A percentile compares a stretch with the other conserved stretches of the same genome.
Evolutionary conservation across 768 basidiomycete genomes (phyloP).

Genomic region (Naganishia kalamii): DNA sequence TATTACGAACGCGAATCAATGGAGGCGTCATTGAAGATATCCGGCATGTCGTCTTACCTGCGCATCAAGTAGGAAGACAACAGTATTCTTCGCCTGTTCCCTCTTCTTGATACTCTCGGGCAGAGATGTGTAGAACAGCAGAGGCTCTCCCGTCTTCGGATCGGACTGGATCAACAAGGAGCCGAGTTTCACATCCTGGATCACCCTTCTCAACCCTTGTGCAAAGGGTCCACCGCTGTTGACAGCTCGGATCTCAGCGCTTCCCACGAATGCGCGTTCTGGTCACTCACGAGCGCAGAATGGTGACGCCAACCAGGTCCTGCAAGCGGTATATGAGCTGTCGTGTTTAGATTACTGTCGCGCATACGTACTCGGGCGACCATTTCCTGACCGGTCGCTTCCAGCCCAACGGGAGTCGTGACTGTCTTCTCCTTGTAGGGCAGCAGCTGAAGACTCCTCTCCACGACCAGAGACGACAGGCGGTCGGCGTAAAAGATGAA

Average conservation of each 20-base stretch:
- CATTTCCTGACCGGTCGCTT: conserved; percentile 10
- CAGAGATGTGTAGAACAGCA: conserved; percentile 73
- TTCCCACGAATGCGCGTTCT: neutral
- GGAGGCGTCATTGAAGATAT: neutral
- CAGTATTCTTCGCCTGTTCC: conserved; percentile 60
- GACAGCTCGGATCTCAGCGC: conserved; percentile 17
- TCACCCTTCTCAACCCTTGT: conserved; percentile 78
- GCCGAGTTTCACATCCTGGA: conserved; percentile 78
- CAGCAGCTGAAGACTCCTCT: conserved; percentile 74
- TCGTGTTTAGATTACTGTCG: neutral
- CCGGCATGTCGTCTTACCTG: conserved; percentile 54
- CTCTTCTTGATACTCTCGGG: conserved; percentile 66
- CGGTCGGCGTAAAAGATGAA: conserved; percentile 91
- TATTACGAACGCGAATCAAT: conserved; percentile 38
- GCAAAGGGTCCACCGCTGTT: conserved; percentile 72
- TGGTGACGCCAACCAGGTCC: conserved; percentile 79
- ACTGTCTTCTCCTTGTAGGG: conserved; percentile 60
- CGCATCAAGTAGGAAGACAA: conserved; percentile 83
- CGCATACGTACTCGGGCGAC: neutral
- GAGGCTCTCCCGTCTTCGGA: conserved; percentile 72
- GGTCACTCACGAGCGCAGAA: conserved; percentile 69
- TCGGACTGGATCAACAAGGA: conserved; percentile 88
- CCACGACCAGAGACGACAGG: conserved; percentile 73
- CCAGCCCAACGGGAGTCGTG: conserved; percentile 58
- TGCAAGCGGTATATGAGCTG: conserved; percentile 37